Conservation (phyloP, 352 stramenopile species). For the Globisporangium radiosum region DNA sequence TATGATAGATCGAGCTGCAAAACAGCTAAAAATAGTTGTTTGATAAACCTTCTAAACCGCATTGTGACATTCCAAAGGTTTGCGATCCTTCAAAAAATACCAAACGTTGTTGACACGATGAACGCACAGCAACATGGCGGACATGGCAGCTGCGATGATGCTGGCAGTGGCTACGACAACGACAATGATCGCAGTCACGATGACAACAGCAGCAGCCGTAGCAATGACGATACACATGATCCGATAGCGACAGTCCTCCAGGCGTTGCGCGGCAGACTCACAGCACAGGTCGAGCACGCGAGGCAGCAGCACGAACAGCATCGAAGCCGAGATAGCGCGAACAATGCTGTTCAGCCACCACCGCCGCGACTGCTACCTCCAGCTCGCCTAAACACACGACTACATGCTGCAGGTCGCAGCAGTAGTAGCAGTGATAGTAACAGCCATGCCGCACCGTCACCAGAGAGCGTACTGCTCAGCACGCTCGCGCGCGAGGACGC, state of each 20-base stretch:
- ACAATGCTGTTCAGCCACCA: background rate
- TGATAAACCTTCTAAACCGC: too few relatives aligned
- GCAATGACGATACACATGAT: background rate
- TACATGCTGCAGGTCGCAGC: background rate
- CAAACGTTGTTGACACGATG: background rate
- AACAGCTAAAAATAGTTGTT: too few relatives aligned
- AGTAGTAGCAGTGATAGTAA: background rate
- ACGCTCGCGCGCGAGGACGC: background rate
- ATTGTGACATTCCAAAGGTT: background rate
- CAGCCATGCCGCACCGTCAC: background rate
- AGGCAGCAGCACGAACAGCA: background rate
- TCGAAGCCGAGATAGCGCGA: too few relatives aligned
- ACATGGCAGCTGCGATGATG: background rate
- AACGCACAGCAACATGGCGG: background rate
- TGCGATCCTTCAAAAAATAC: background rate
- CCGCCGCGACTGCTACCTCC: background rate
- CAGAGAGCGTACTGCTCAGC: constrained; percentile 2
- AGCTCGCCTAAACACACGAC: constrained; percentile 3
- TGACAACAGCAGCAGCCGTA: background rate
- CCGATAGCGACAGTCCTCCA: constrained; percentile 10
- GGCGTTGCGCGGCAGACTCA: constrained; percentile 8
- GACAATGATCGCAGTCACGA: background rate
- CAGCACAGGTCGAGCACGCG: background rate
- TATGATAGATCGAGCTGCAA: too few relatives aligned
- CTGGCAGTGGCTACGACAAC: background rate